These are phyloP conservation scores for Leersia perrieri DNA, from an alignment of 176 grass and related monocot species.

Conservation along the genomic window DNA sequence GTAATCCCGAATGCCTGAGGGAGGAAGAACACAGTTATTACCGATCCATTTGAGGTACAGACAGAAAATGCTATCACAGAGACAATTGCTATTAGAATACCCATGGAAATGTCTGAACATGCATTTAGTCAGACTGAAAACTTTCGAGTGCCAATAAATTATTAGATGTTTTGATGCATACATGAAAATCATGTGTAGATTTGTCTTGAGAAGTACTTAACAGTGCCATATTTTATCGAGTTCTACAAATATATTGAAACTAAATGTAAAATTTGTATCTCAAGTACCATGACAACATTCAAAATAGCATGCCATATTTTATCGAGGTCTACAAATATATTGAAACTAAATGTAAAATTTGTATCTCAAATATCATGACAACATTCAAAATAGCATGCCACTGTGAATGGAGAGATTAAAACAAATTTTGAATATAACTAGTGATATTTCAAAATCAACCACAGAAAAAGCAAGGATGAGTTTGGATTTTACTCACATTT, in stretches of 20 bases:
- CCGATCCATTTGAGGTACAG: slow-evolving; percentile 2
- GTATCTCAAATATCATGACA: too few relatives aligned
- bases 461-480: slow-evolving; percentile 10
- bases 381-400: too few relatives aligned
- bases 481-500: slow-evolving; percentile 54
- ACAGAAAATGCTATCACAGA: neutral
- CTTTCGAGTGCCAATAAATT: neutral
- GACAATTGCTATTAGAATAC: neutral
- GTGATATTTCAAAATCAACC: neutral
- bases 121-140: neutral
- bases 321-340: too few relatives aligned
- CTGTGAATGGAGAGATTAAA: neutral
- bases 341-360: too few relatives aligned
- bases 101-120: neutral
- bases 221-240: neutral
- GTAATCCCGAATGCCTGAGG: slow-evolving; percentile 60
- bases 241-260: neutral
- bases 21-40: neutral
- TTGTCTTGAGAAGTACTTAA: neutral
- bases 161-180: neutral
- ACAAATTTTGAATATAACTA: neutral
- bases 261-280: neutral
- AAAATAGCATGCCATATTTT: neutral
- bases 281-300: neutral
- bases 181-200: neutral